Percentiles rank a stretch among this genome's conserved stretches.
Conservation (phyloP, 805 yeast species). For the Soucietia sequanensis region DNA sequence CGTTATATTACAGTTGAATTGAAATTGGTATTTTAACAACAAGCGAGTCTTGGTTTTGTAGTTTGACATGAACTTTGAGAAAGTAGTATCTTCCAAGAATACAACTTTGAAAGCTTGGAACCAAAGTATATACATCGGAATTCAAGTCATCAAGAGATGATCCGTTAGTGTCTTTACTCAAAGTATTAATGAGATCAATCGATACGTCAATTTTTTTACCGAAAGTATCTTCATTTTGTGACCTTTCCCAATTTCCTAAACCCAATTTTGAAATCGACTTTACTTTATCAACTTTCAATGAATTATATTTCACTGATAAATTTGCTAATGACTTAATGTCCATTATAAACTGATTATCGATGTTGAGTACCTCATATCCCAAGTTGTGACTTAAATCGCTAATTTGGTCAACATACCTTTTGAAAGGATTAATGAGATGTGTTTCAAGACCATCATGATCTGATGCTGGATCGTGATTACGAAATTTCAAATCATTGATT, state of each 20-base stretch:
- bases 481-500: slow-evolving; percentile 32
- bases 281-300: slow-evolving; percentile 15
- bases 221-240: slow-evolving; percentile 6
- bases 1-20: slow-evolving; percentile 13
- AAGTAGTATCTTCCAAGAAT: slow-evolving; percentile 26
- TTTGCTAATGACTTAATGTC: slow-evolving; percentile 25
- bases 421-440: slow-evolving; percentile 19
- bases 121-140: slow-evolving; percentile 16
- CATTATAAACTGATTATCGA: slow-evolving; percentile 19
- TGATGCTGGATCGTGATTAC: slow-evolving; percentile 11
- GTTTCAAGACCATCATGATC: slow-evolving; percentile 18
- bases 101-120: slow-evolving; percentile 29
- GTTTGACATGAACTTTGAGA: slow-evolving; percentile 16
- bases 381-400: slow-evolving; percentile 12
- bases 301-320: slow-evolving; percentile 18
- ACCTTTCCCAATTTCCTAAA: slow-evolving; percentile 1
- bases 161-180: not conserved
- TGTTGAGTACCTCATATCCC: slow-evolving; percentile 16
- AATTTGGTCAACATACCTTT: slow-evolving; percentile 16
- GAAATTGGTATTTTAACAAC: slow-evolving; percentile 25
- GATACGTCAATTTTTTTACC: slow-evolving; percentile 14
- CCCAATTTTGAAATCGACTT: not conserved
- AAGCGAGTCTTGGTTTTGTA: slow-evolving; percentile 19
- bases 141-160: slow-evolving; percentile 12
- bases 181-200: slow-evolving; percentile 18